Percentiles rank a stretch among this genome's conserved stretches.
phyloP scores from a whole-genome alignment of 192 early-diverging fungal species.

The Pecoramyces ruminantium region DNA sequence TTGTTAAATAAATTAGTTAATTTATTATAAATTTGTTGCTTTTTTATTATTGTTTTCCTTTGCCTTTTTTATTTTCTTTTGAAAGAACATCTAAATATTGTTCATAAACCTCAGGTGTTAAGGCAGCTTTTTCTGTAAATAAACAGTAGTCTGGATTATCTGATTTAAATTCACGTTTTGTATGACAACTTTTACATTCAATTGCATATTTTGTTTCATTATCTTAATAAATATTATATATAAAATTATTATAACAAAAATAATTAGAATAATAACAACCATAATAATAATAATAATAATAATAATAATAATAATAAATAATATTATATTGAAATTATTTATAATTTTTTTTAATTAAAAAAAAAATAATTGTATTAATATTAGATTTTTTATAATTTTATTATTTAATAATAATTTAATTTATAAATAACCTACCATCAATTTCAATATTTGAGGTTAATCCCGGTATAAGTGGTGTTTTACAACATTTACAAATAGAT shows the following conservation, averaged over 20 bases:
- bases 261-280: neutral
- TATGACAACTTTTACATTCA: neutral
- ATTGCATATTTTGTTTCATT: neutral
- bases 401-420: too few relatives aligned
- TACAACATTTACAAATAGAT: neutral
- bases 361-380: too few relatives aligned
- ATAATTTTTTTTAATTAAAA: too few relatives aligned
- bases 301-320: too few relatives aligned
- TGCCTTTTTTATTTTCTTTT: neutral
- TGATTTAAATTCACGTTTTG: neutral
- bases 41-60: neutral
- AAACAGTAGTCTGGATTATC: neutral
- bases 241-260: neutral
- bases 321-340: too few relatives aligned
- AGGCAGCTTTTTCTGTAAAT: neutral
- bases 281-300: too few relatives aligned
- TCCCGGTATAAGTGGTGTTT: neutral
- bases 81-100: neutral
- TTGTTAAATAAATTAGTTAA: too few relatives aligned
- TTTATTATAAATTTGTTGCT: too few relatives aligned
- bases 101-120: neutral
- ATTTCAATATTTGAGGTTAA: neutral
- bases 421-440: neutral
- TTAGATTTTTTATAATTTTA: too few relatives aligned
- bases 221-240: neutral